Base-by-base conservation (phyloP, 176 grass and related monocot genomes). In the Eragrostis curvula region DNA sequence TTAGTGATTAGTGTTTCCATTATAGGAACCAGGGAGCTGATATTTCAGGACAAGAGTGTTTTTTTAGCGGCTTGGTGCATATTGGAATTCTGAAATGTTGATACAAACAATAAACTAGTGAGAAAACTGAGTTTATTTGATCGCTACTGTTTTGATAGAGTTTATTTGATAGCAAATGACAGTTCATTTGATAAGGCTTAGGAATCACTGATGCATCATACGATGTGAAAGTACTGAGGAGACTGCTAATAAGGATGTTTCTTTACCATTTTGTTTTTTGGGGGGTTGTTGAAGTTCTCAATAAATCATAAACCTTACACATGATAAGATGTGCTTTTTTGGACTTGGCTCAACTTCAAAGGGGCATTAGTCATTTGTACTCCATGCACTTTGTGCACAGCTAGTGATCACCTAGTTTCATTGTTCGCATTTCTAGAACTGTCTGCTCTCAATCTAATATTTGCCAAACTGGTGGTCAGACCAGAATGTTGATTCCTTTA, bases 21-120 rank as follows among this genome's bases (percentile, higher is more conserved):
- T 48, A 8, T 29, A 14, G 16, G 47, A 25, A 83, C 64, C 18
- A 44, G 9, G 42, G 11, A 74, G 53, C 46, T 27, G 8, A 48
- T 81, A 51, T 51, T 85, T 81, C 12, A 59, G 66, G 14, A 48
- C 8, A 60, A 72, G n/a, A 30, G 44, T 23, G 21, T 81, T 75
- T 25, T 16, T 5, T 46, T 63, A 53, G 49, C 30, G 55, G 21
- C 66, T 75, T 69, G 52, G 30, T 12, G 0, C 61, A 40, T 8
- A 66, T 79, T 67, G 28, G 7, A 79, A 51, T 39, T 40, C 20
- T 40, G 3, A 16, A 78, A 9, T 79, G 47, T 24, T 70, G 66
- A 52, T 8, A 17, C 13, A 1, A 50, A 18, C 8, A 79, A 30
- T 12, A 36, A 40, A 7, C 5, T 49, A 20, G 6, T 9, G 9